Evolutionary conservation across 208 protist genomes (phyloP).

Genomic region (Crithidia fasciculata): DNA sequence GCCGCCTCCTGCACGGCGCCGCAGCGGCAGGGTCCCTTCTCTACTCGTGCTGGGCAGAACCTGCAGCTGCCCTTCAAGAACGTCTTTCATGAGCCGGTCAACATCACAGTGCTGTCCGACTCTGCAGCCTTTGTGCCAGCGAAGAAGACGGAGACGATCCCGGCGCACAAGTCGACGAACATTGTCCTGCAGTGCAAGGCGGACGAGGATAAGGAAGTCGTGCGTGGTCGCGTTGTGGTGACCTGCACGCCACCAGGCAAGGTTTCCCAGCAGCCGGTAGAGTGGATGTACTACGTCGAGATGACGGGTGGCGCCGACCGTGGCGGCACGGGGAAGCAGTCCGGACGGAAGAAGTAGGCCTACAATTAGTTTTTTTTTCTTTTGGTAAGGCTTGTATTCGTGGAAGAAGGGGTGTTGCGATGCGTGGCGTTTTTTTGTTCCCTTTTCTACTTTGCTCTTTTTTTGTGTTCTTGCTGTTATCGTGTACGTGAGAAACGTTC

Average conservation of each 20-base stretch:
- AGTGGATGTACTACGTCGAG: constrained; percentile 93
- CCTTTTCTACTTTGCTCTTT: constrained; percentile 14
- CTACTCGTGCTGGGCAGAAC: constrained; percentile 64
- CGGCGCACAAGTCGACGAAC: constrained; percentile 83
- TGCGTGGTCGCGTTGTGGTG: constrained; percentile 40
- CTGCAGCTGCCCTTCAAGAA: constrained; percentile 93
- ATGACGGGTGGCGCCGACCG: constrained; percentile 26
- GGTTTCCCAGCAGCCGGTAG: constrained; percentile 38
- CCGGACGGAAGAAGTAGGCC: constrained; percentile 22
- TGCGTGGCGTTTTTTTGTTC: neutral
- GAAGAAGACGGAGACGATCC: constrained; percentile 79
- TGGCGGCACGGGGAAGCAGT: constrained; percentile 17
- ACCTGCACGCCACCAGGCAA: constrained; percentile 49
- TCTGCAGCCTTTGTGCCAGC: constrained; percentile 81
- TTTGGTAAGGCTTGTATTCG: neutral
- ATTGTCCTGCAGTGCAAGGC: constrained; percentile 81
- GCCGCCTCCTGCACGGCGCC: constrained; percentile 87
- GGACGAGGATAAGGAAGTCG: constrained; percentile 36
- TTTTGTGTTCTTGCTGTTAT: too few species aligned
- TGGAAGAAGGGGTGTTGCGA: too few species aligned
- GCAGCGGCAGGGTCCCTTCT: constrained; percentile 93
- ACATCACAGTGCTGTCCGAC: constrained; percentile 86
- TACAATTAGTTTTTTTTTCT: constrained; percentile 16
- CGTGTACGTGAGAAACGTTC: too few species aligned
- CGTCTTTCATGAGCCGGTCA: constrained; percentile 88